Evolutionary conservation across 2,329 filamentous ascomycete genomes (phyloP), one percentile per base, ranked within the genome.

Genomic region (Colletotrichum sp.): DNA sequence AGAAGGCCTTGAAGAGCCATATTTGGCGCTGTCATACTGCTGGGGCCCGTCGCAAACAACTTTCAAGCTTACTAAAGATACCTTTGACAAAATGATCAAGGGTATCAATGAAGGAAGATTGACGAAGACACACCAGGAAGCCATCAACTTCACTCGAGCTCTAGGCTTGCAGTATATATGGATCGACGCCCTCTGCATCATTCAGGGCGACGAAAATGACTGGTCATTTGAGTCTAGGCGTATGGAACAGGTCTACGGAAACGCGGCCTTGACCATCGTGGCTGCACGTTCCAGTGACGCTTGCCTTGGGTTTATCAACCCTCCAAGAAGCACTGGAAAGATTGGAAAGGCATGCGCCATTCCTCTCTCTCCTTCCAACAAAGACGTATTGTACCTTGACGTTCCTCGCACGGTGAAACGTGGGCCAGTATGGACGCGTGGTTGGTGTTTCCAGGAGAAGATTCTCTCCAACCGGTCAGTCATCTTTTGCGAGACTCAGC

Each of bases 201-300:
- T 75, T 24, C 77, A 78, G 16, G 75, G 69, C n/a, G 71, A 77
- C 55, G 34, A 57, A 18, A 55, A 70, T 4, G 77, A 78, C 66
- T 78, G 77, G 77, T 65, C 73, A 6, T 34, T 52, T 14, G 75
- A 78, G 43, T 74, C 77, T 24, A 67, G 28, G 30, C 61, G 28
- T 3, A 78, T 78, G 77, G 77, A 71, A 13, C 71, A 48, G 6
- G 75, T 77, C 6, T 78, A 78, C 34, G 71, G 77, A 12, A 75
- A 78, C n/a, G 60, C 77, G 16, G 39, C n/a, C 18, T 57, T 77
- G 30, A 77, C 75, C 30, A 30, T 78, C 4, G 67, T 72, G 6
- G 70, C 70, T 7, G 70, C 57, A 13, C 70, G 70, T 30, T 72
- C 70, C 5, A 21, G 7, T 6, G 70, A 72, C n/a, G 61, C 70